phyloP scores from a whole-genome alignment of 768 basidiomycete species.

The Podaxis sp. region DNA sequence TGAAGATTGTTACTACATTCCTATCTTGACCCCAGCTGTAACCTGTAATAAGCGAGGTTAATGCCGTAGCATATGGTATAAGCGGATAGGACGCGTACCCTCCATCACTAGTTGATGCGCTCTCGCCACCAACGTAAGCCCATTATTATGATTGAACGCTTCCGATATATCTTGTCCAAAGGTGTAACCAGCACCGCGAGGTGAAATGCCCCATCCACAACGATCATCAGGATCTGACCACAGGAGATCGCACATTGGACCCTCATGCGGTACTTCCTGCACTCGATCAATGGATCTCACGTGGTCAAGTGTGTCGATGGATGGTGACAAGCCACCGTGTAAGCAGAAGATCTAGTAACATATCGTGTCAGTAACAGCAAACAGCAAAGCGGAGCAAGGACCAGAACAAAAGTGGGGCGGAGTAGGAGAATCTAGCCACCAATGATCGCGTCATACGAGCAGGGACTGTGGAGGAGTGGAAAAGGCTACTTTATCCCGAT shows the following conservation, averaged over 20 bases:
- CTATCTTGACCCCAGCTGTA: constrained; percentile 99
- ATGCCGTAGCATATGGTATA: not conserved
- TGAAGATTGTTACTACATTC: constrained; percentile 99
- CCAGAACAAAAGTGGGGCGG: constrained; percentile 13
- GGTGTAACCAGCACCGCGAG: constrained; percentile 97
- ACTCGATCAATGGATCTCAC: constrained; percentile 98
- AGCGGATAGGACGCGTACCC: constrained; percentile 49
- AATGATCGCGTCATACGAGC: constrained; percentile 2
- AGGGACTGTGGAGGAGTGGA: constrained; percentile 1
- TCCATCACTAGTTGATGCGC: constrained; percentile 98
- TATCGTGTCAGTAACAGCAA: constrained; percentile 16
- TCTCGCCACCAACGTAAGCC: constrained; percentile 90
- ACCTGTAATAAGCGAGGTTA: constrained; percentile 38
- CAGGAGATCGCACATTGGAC: constrained; percentile 98
- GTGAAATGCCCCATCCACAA: constrained; percentile 99
- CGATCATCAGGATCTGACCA: constrained; percentile 99
- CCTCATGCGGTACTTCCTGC: constrained; percentile 99
- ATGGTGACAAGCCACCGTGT: constrained; percentile 96
- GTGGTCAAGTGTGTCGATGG: constrained; percentile 99
- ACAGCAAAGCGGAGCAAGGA: constrained; percentile 11
- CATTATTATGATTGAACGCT: constrained; percentile 99
- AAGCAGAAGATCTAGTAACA: constrained; percentile 89
- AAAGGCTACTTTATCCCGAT: constrained; percentile 7
- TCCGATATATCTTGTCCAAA: constrained; percentile 99
- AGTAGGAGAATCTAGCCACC: not conserved